phyloP scores from a whole-genome alignment of 2,329 filamentous ascomycete species.

The Cercospora beticola region DNA sequence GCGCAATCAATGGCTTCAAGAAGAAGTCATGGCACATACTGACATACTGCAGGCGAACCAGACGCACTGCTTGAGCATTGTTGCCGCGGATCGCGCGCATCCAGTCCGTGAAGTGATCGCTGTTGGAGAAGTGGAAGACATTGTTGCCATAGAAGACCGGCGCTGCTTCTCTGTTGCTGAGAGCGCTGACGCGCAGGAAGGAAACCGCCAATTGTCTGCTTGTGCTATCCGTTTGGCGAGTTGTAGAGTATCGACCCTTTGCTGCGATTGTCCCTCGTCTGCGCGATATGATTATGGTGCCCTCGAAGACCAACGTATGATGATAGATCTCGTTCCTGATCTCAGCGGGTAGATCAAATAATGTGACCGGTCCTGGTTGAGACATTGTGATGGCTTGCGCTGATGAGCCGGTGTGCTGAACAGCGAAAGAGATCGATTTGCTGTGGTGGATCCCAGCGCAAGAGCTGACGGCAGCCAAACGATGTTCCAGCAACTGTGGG shows the following conservation, averaged over 20 bases:
- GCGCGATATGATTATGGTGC: background rate
- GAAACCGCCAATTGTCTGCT: background rate
- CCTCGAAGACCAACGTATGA: background rate
- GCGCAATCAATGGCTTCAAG: background rate
- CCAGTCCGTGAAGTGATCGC: slow-evolving; percentile 2
- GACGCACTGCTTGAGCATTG: background rate
- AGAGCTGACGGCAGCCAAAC: no score
- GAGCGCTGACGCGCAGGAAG: background rate
- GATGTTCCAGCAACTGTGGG: no score
- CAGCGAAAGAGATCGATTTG: no score
- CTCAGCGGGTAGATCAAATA: background rate
- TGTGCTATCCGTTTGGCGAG: background rate
- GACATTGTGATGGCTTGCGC: no score
- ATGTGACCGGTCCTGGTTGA: no score
- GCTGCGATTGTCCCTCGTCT: background rate
- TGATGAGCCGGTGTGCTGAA: no score
- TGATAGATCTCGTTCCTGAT: background rate
- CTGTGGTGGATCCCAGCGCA: no score
- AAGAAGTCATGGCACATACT: background rate
- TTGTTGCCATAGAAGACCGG: background rate
- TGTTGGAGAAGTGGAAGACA: background rate
- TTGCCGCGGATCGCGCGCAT: background rate
- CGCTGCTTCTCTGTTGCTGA: background rate
- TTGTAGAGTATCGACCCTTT: background rate
- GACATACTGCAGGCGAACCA: background rate